A percentile compares a stretch with the other conserved stretches of the same genome.
These are phyloP conservation scores for Vanrija humicola DNA, from an alignment of 1,284 basidiomycete species.

Conservation along the genomic window DNA sequence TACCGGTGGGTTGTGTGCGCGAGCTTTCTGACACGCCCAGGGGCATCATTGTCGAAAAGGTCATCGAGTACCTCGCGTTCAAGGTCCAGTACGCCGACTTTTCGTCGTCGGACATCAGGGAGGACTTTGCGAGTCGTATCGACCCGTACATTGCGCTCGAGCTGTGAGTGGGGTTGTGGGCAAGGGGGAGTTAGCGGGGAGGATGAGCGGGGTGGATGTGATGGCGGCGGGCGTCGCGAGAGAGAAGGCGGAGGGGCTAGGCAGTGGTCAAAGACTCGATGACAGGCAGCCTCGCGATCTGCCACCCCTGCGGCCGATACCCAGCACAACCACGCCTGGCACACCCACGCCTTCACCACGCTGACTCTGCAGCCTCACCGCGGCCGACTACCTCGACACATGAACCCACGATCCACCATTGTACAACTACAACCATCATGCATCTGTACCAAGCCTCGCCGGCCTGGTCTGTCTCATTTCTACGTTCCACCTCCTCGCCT, in stretches of 20 bases:
- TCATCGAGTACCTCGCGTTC: constrained; percentile 57
- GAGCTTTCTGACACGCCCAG: constrained; percentile 12
- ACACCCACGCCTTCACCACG: neutral
- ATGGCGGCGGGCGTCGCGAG: no score
- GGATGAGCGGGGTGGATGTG: no score
- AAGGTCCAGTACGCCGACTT: constrained; percentile 52
- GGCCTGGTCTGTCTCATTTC: neutral
- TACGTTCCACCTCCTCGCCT: neutral
- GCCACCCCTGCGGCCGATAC: neutral
- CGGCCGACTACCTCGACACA: constrained; percentile 50
- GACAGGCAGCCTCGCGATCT: neutral
- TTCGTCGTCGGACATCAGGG: constrained; percentile 49
- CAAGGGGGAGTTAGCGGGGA: no score
- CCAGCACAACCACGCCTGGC: no score
- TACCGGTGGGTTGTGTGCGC: constrained; percentile 38
- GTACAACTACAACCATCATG: constrained; percentile 3
- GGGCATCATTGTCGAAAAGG: constrained; percentile 56
- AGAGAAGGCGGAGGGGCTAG: neutral
- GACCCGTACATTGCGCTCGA: constrained; percentile 58
- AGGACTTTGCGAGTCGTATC: constrained; percentile 56
- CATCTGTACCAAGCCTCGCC: neutral
- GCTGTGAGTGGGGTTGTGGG: constrained; percentile 48
- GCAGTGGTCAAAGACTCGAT: neutral
- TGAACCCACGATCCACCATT: constrained; percentile 6
- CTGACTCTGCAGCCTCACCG: constrained; percentile 40